These are phyloP conservation scores for Passiflora organensis DNA, from an alignment of 345 rosid genomes.

Conservation along the genomic window DNA sequence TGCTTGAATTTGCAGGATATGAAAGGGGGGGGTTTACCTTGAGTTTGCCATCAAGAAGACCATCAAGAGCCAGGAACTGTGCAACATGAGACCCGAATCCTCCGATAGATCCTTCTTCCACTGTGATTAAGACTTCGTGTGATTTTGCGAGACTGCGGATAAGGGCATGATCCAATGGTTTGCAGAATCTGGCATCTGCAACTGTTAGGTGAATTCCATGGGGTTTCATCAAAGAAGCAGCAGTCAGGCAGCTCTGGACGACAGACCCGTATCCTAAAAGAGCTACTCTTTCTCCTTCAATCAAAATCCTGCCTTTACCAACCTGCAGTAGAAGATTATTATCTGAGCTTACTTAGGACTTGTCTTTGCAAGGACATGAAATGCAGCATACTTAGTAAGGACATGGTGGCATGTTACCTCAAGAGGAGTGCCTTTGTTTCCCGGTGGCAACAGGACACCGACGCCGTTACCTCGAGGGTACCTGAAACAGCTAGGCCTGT, in stretches of 20 bases:
- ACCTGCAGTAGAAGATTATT: constrained; percentile 51
- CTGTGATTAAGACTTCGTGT: constrained; percentile 75
- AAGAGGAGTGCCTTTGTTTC: constrained; percentile 80
- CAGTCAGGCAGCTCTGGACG: constrained; percentile 85
- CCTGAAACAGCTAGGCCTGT: constrained; percentile 94
- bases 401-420: constrained; percentile 42
- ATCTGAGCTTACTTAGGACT: background rate
- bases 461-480: constrained; percentile 93
- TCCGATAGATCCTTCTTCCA: constrained; percentile 96
- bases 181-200: constrained; percentile 90
- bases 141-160: constrained; percentile 81
- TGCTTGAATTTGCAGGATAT: background rate
- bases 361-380: background rate
- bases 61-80: constrained; percentile 87
- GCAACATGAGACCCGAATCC: constrained; percentile 96
- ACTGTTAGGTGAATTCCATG: constrained; percentile 57
- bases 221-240: constrained; percentile 48
- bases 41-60: constrained; percentile 84
- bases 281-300: constrained; percentile 90
- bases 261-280: constrained; percentile 83
- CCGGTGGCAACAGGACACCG: constrained; percentile 65
- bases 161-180: constrained; percentile 71
- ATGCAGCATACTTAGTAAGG: background rate
- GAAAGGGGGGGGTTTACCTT: constrained; percentile 66
- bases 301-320: constrained; percentile 72